These are phyloP conservation scores for Thelonectria blattea DNA, from an alignment of 2,329 filamentous ascomycete species.

Conservation along the genomic window DNA sequence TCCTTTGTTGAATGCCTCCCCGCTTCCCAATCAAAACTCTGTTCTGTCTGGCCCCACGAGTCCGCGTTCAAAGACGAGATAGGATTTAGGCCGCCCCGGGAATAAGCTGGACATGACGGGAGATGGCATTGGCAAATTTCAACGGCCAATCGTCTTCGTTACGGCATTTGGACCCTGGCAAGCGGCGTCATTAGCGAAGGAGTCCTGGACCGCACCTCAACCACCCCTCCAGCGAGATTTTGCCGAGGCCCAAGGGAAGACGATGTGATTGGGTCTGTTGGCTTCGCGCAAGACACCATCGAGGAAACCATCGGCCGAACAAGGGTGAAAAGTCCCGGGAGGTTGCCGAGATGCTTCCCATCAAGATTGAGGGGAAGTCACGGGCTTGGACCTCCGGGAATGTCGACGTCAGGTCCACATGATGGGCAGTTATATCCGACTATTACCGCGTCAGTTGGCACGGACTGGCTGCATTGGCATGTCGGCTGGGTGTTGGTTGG, in stretches of 20 bases:
- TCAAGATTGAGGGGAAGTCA: not conserved
- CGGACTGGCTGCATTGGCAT: too few relatives aligned
- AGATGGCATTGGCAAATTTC: constrained; percentile 9
- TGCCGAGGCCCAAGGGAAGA: constrained; percentile 20
- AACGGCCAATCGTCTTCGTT: constrained; percentile 23
- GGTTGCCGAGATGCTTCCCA: not conserved
- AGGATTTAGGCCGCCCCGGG: constrained; percentile 22
- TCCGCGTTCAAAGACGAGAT: constrained; percentile 2
- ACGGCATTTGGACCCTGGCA: constrained; percentile 17
- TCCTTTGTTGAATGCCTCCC: not conserved
- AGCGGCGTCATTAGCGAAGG: constrained; percentile 6
- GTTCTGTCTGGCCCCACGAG: not conserved
- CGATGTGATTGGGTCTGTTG: not conserved
- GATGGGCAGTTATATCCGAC: constrained; percentile 8
- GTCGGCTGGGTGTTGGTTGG: not conserved
- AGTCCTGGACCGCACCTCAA: constrained; percentile 9
- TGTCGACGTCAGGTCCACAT: not conserved
- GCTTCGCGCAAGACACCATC: not conserved
- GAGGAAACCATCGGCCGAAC: not conserved
- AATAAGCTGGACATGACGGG: constrained; percentile 33
- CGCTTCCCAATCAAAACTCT: not conserved
- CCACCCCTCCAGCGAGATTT: constrained; percentile 12
- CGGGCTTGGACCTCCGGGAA: not conserved
- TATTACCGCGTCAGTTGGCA: constrained; percentile 12
- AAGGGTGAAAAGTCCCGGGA: not conserved